Evolutionary conservation across 1,139 yeast species (phyloP).

Genomic region (Candida glucosophila): DNA sequence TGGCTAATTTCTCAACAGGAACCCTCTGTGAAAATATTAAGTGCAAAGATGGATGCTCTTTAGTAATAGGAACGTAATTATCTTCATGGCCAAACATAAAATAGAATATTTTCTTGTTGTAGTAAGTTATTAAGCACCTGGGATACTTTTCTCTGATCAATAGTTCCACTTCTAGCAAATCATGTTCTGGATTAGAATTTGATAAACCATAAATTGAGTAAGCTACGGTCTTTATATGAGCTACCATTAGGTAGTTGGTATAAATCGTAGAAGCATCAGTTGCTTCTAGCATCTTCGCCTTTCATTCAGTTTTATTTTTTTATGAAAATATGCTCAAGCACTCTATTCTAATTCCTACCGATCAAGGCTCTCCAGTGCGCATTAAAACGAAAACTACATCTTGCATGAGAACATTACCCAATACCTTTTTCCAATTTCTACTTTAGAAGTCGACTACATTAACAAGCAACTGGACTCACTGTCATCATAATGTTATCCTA

Average conservation of each 20-base stretch:
- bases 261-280: slow-evolving; percentile 17
- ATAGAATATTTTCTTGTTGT: slow-evolving; percentile 56
- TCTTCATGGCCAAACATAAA: slow-evolving; percentile 36
- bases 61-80: slow-evolving; percentile 15
- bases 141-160: slow-evolving; percentile 44
- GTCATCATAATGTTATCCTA: too few relatives aligned
- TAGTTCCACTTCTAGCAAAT: slow-evolving; percentile 52
- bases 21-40: slow-evolving; percentile 21
- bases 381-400: too few relatives aligned
- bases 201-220: slow-evolving; percentile 24
- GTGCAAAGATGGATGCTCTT: slow-evolving; percentile 26
- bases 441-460: too few relatives aligned
- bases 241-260: slow-evolving; percentile 36
- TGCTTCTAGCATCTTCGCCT: slow-evolving; percentile 13
- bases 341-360: too few relatives aligned
- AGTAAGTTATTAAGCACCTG: slow-evolving; percentile 45
- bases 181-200: slow-evolving; percentile 20
- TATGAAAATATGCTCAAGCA: too few relatives aligned
- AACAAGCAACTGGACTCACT: too few relatives aligned
- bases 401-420: too few relatives aligned
- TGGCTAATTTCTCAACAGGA: slow-evolving; percentile 18
- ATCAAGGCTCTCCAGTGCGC: too few relatives aligned
- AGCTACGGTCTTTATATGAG: slow-evolving; percentile 24
- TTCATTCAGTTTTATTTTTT: too few relatives aligned
- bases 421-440: too few relatives aligned